phyloP scores from a whole-genome alignment of 768 basidiomycete genomes.

The Pseudohyphozyma bogoriensis region DNA sequence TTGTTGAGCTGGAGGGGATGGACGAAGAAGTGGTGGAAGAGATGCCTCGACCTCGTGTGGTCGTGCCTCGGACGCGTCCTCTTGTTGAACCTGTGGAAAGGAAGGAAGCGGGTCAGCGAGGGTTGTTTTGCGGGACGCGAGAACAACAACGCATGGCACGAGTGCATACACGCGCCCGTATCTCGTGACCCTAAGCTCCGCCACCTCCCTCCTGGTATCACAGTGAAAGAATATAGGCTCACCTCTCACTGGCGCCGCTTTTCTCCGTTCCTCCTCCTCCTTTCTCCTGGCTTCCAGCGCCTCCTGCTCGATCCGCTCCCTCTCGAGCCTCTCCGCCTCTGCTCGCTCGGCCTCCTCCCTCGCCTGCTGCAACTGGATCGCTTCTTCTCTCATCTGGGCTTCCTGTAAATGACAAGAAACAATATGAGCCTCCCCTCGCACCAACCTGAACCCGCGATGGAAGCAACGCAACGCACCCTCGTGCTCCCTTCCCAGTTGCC shows the following conservation, averaged over 20 bases:
- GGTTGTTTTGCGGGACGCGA: neutral
- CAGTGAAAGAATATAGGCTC: neutral
- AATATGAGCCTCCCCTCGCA: neutral
- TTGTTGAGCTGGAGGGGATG: neutral
- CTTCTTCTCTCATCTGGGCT: neutral
- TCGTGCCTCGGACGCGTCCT: neutral
- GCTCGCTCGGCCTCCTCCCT: neutral
- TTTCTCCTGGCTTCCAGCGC: neutral
- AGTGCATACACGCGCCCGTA: too few species aligned
- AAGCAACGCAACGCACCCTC: conserved; percentile 31
- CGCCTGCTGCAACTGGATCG: neutral
- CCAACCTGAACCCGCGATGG: too few species aligned
- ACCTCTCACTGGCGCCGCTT: neutral
- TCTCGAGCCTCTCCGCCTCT: neutral
- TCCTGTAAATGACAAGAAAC: too few species aligned
- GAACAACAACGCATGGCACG: too few species aligned
- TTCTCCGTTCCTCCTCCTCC: neutral
- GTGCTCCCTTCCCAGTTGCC: conserved; percentile 36
- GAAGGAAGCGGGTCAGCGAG: neutral
- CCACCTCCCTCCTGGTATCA: too few species aligned
- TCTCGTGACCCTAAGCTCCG: too few species aligned
- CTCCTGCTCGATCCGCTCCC: too few species aligned
- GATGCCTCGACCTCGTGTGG: neutral
- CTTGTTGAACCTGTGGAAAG: neutral
- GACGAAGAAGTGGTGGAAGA: neutral